These are phyloP conservation scores for Aristolochia fimbriata DNA, from an alignment of 164 flowering plant species.

Conservation along the genomic window DNA sequence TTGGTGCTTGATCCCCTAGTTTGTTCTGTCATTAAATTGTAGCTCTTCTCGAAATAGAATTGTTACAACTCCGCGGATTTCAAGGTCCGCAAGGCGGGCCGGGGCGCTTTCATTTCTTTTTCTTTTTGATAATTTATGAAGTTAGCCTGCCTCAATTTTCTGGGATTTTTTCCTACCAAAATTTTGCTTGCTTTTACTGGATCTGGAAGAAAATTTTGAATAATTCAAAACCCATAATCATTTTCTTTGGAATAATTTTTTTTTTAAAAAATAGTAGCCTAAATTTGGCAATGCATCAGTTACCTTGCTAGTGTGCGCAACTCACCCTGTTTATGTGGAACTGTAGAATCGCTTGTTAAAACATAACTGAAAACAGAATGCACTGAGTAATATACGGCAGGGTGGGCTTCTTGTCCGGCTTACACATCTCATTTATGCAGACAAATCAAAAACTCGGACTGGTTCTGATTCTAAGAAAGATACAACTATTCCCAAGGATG, in stretches of 20 bases:
- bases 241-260: too few species aligned
- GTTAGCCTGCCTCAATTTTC: too few species aligned
- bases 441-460: slow-evolving; percentile 7
- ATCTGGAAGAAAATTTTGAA: too few species aligned
- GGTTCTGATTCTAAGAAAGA: slow-evolving; percentile 7
- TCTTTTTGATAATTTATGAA: too few species aligned
- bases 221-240: too few species aligned
- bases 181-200: too few species aligned
- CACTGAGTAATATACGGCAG: background rate
- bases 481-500: slow-evolving; percentile 1
- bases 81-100: too few species aligned
- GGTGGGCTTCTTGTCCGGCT: background rate
- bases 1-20: background rate
- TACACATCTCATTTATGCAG: slow-evolving; percentile 10
- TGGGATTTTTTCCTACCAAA: too few species aligned
- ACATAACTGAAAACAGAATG: background rate
- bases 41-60: too few species aligned
- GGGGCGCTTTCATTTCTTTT: too few species aligned
- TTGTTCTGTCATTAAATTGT: background rate
- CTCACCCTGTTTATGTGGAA: background rate
- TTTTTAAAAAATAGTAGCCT: background rate
- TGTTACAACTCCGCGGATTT: too few species aligned
- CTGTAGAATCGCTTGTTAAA: background rate
- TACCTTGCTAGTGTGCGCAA: background rate
- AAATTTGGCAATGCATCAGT: background rate